Percentiles rank a stretch among this genome's conserved stretches.
These are phyloP conservation scores for Suillus subalutaceus DNA, from an alignment of 768 basidiomycete species.

Conservation along the genomic window DNA sequence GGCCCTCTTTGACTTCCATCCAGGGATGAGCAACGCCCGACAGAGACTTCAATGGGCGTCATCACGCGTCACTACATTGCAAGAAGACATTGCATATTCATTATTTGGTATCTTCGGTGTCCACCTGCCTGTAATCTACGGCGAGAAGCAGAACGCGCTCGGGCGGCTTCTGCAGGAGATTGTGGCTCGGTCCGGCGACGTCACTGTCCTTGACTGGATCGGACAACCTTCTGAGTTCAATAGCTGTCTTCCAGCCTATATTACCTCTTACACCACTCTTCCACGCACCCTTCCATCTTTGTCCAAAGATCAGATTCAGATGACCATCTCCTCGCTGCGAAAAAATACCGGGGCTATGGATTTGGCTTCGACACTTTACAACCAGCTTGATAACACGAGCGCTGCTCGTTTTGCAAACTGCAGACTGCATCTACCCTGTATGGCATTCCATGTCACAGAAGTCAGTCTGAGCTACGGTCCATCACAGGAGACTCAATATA, in stretches of 20 bases:
- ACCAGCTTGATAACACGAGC: not conserved
- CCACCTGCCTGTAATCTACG: not conserved
- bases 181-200: not conserved
- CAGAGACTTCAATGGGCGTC: not conserved
- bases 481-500: not conserved
- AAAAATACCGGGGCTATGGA: not conserved
- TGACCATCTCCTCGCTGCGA: not conserved
- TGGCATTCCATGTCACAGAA: conserved; percentile 18
- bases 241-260: not conserved
- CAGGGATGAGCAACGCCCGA: not conserved
- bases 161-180: not conserved
- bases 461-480: not conserved
- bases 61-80: not conserved
- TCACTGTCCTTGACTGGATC: not conserved
- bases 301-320: not conserved
- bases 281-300: not conserved
- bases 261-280: not conserved
- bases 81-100: not conserved
- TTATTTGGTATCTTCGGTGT: not conserved
- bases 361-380: not conserved
- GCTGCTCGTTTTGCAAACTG: not conserved
- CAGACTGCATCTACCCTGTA: not conserved
- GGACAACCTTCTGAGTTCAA: not conserved
- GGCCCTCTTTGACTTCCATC: too few relatives aligned
- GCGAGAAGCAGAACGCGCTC: not conserved